A percentile compares a stretch with the other conserved stretches of the same genome.
Evolutionary conservation across 2,329 filamentous ascomycete genomes (phyloP).

Genomic region (Aspergillus terreus): DNA sequence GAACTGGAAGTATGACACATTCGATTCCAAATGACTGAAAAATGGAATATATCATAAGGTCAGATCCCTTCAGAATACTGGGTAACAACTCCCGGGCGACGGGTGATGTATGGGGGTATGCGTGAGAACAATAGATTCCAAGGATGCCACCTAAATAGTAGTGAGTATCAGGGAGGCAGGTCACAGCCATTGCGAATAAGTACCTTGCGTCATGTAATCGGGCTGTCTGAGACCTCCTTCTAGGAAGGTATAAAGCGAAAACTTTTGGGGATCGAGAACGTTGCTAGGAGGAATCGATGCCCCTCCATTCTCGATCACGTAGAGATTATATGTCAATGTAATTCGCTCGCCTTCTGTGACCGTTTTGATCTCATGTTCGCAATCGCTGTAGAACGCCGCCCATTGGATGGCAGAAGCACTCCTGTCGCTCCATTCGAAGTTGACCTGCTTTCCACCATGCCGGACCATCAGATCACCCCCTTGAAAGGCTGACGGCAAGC

Average conservation of each 20-base stretch:
- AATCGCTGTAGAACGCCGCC: slow-evolving; percentile 38
- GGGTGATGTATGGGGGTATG: slow-evolving; percentile 43
- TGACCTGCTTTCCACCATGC: slow-evolving; percentile 24
- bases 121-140: slow-evolving; percentile 46
- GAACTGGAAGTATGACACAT: slow-evolving; percentile 28
- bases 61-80: slow-evolving; percentile 44
- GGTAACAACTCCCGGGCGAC: slow-evolving; percentile 24
- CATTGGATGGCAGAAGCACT: slow-evolving; percentile 27
- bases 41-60: slow-evolving; percentile 41
- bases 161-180: background rate
- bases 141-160: slow-evolving; percentile 38
- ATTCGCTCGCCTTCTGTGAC: slow-evolving; percentile 52
- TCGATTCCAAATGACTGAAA: slow-evolving; percentile 32
- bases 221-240: slow-evolving; percentile 26
- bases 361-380: slow-evolving; percentile 38
- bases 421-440: slow-evolving; percentile 25
- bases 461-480: slow-evolving; percentile 32
- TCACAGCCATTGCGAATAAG: no score
- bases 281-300: slow-evolving; percentile 8
- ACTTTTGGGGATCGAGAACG: slow-evolving; percentile 28
- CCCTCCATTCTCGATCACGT: slow-evolving; percentile 25
- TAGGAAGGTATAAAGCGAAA: slow-evolving; percentile 36
- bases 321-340: slow-evolving; percentile 60
- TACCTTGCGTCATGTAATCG: slow-evolving; percentile 38
- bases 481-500: slow-evolving; percentile 39